Evolutionary conservation across 371 early-diverging fungal genomes (phyloP).

Genomic region (Thermomucor indicae-seudaticae): DNA sequence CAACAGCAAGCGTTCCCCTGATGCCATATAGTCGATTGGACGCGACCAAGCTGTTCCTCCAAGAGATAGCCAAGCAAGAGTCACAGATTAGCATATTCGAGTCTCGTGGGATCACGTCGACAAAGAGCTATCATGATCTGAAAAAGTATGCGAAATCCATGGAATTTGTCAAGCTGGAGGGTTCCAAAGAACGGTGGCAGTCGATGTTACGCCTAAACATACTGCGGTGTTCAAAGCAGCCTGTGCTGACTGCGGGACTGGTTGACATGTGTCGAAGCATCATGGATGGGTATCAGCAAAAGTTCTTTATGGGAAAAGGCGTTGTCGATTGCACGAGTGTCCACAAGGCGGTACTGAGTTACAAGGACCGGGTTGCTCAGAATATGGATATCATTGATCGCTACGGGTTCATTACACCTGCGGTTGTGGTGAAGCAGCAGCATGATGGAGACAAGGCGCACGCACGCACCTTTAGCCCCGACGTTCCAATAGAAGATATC

Average conservation of each 20-base stretch:
- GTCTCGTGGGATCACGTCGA: slow-evolving; percentile 18
- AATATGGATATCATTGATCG: slow-evolving; percentile 48
- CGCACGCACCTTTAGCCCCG: slow-evolving; percentile 9
- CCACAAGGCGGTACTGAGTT: slow-evolving; percentile 32
- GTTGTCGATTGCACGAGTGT: no score
- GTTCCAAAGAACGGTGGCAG: slow-evolving; percentile 25
- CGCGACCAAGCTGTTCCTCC: slow-evolving; percentile 34
- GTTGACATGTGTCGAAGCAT: slow-evolving; percentile 18
- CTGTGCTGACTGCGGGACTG: slow-evolving; percentile 42
- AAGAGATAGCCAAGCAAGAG: slow-evolving; percentile 24
- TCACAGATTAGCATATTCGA: slow-evolving; percentile 19
- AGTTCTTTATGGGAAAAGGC: slow-evolving; percentile 24
- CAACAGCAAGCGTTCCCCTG: slow-evolving; percentile 23
- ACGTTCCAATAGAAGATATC: slow-evolving; percentile 30
- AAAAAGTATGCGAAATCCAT: slow-evolving; percentile 32
- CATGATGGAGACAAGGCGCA: no score
- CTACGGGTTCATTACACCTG: slow-evolving; percentile 72
- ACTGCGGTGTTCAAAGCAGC: slow-evolving; percentile 29
- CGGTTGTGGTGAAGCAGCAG: slow-evolving; percentile 16
- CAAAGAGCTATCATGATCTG: slow-evolving; percentile 32
- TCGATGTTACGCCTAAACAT: slow-evolving; percentile 32
- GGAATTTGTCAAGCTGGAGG: slow-evolving; percentile 18
- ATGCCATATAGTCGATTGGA: slow-evolving; percentile 33
- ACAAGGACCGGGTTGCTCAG: slow-evolving; percentile 39
- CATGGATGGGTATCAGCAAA: slow-evolving; percentile 4